These are phyloP conservation scores for Phoma sp. DNA, from an alignment of 2,329 filamentous ascomycete genomes.

Conservation along the genomic window DNA sequence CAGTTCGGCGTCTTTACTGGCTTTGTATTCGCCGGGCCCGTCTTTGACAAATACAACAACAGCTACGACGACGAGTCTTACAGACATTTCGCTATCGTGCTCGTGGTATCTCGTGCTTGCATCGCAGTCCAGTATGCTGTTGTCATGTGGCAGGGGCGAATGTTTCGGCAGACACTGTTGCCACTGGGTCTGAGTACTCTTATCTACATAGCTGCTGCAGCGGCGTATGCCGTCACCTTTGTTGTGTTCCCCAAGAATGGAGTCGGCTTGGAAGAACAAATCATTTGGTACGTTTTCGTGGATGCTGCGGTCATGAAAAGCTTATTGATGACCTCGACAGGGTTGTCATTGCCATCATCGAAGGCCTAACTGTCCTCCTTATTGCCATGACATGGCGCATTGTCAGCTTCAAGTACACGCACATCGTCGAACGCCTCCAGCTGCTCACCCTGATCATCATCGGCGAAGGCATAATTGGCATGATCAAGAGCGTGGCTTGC, in stretches of 20 bases:
- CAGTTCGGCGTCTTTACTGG: slow-evolving; percentile 71
- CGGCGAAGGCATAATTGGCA: slow-evolving; percentile 67
- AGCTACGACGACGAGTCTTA: slow-evolving; percentile 24
- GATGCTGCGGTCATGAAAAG: background rate
- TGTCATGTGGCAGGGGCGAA: slow-evolving; percentile 31
- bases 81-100: slow-evolving; percentile 25
- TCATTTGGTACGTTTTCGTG: slow-evolving; percentile 23
- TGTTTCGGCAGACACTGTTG: slow-evolving; percentile 29
- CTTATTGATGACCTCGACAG: slow-evolving; percentile 14
- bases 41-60: slow-evolving; percentile 39
- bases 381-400: slow-evolving; percentile 54
- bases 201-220: slow-evolving; percentile 22
- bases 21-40: slow-evolving; percentile 66
- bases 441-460: slow-evolving; percentile 69
- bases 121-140: slow-evolving; percentile 32
- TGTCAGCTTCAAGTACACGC: slow-evolving; percentile 65
- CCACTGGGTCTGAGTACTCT: slow-evolving; percentile 27
- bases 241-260: slow-evolving; percentile 19
- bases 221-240: slow-evolving; percentile 24
- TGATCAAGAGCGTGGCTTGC: slow-evolving; percentile 51
- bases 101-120: slow-evolving; percentile 25
- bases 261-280: slow-evolving; percentile 25
- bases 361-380: slow-evolving; percentile 30
- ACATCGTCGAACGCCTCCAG: slow-evolving; percentile 66
- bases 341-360: slow-evolving; percentile 28